Evolutionary conservation across 257 asterid genomes (phyloP), one percentile per base, ranked within the genome.

Genomic region (Solanum dulcamara): DNA sequence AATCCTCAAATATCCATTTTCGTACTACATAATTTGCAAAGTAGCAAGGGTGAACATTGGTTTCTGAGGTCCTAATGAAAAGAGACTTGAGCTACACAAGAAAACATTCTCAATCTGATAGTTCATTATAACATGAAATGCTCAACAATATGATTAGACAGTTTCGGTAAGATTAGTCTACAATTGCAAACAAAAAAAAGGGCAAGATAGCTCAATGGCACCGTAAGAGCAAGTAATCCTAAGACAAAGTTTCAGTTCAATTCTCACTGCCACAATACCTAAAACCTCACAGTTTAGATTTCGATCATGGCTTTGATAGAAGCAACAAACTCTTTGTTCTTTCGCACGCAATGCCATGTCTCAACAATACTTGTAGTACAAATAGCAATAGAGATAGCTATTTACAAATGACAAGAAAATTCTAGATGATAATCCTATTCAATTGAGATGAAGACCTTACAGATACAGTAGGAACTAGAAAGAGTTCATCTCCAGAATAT

Each of bases 401-500:
- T 46, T 48, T 77, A 77, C 83, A 77, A 46, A 77, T 46, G 28
- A 77, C 17, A 15, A 17, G 15, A 75, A 42, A 75, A 75, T 44
- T 75, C 2, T 44, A 44, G 81, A 44, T 15, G 13, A 44, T 75
- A 9, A 48, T 9, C 83, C 60, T 18, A 48, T 17, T 77, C 81
- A 50, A 17, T 28, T 48, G 64, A 77, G 83, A 48, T 5, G 28
- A 46, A 77, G 44, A 28, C 22, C 83, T 77, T 77, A 77, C 62
- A 24, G 81, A 74, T 26, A 74, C 24, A 7, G 24, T 38, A 17
- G 37, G 48, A 72, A 55, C 81, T 71, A 93, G 82, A 93, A 92
- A 8, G 96, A 90, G 89, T 93, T 92, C 94, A 93, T 93, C 87
- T 93, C 96, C n/a, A 92, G 93, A 85, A 93, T 87, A 71, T 92